Base-by-base conservation (phyloP, 2,329 filamentous ascomycete genomes). In the Alternaria sp. region DNA sequence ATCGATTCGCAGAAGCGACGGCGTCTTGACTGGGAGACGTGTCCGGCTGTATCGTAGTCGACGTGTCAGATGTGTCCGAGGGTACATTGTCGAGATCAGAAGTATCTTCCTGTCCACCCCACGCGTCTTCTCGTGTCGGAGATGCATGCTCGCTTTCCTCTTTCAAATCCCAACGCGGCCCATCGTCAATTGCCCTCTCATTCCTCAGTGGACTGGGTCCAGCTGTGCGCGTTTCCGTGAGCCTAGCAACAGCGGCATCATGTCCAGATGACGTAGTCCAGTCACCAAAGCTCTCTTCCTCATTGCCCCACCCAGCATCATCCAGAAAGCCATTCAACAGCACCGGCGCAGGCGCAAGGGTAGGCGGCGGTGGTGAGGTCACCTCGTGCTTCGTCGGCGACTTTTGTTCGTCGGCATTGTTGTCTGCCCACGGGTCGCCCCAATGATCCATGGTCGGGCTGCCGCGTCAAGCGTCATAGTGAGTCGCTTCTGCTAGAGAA, bases 381-480 rank as follows among this genome's bases (percentile, higher is more conserved):
- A 74, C 66, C 66, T 69, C 61, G 59, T 66, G 57, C 68, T 77
- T 74, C 51, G 69, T 63, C 30, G 71, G 67, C 40, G 64, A 67
- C 54, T 61, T 54, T 66, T 66, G 61, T 62, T 68, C 61, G 60
- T 68, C 65, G 69, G 68, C 65, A 73, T 79, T 73, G 68, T 79
- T 77, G 65, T 62, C 60, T 43, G 77, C 77, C 79, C 79, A 81
- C 70, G 79, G 79, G 77, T 81, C 79, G 67, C 77, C 76, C 79
- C 79, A 81, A 68, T 80, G 74, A 74, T 81, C 79, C 79, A 81
- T 81, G 60, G 64, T 79, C 69, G 70, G 57, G 65, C 64, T 60
- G 63, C 56, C 59, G 62, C 71, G 54, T 66, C 63, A 73, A 67
- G 71, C 77, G 71, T 78, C 78, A 79, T 80, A 76, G 66, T 79